Evolutionary conservation across 139 green algal species (phyloP), one percentile per base, ranked within the genome.

Genomic region (Micromonas pusilla): DNA sequence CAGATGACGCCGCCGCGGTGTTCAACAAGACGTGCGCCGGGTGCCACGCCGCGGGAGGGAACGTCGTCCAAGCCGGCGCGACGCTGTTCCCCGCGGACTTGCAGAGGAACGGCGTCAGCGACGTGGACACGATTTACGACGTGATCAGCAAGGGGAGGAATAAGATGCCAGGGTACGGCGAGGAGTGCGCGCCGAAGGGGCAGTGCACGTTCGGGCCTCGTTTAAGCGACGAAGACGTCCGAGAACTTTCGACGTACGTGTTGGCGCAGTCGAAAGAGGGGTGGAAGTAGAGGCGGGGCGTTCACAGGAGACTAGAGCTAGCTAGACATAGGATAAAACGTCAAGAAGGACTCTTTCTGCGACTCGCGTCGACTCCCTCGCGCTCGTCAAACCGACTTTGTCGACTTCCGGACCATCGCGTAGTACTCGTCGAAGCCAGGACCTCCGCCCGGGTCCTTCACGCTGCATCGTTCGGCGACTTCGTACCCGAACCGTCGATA

Each of bases 131-230:
- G 16, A 52, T 78, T 13, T 21, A 20, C 9, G 30, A 20, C 6
- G 21, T 78, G 25, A 78, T 78, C 21, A 20, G 4, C 16, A 13
- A 45, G 20, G 72, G 72, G 26, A 67, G 45, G 52, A 28, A 28
- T 13, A 78, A 78, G 33, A 78, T 78, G 72, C 72, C 72, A 9
- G 72, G 72, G 1, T 78, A 70, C 53, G 72, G 72, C 1, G 72
- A 70, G 30, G 53, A 16, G 26, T 78, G 72, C 52, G 53, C 53
- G 26, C 52, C 52, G 19, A 78, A 78, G 53, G 72, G 72, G 1
- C 21, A 30, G 52, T 78, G 72, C 52, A 78, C 72, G 72, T 78
- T 78, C 52, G 72, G 52, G 28, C n/a, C 52, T 26, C 52, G 72
- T 5, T n/a, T 78, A 52, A 68, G 30, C 32, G 72, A 57, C 3